Percentiles rank a stretch among this genome's conserved stretches.
phyloP scores from a whole-genome alignment of 164 flowering plant genomes.

The Saururus chinensis region DNA sequence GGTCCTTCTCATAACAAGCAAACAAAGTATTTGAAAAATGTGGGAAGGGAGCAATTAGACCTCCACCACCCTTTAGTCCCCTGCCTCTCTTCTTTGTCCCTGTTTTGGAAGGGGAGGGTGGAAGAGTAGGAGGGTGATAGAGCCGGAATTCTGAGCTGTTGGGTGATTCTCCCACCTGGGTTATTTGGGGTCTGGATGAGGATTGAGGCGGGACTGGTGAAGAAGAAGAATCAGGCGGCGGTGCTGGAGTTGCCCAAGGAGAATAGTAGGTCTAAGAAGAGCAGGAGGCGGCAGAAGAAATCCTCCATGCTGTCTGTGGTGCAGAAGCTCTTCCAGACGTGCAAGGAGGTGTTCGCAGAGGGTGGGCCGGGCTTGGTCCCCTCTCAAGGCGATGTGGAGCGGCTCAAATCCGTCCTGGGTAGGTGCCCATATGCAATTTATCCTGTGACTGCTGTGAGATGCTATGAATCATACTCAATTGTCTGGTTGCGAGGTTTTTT shows the following conservation, averaged over 20 bases:
- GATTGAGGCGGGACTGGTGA: conserved; percentile 10
- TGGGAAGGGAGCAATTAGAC: neutral
- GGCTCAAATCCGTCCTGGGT: conserved; percentile 38
- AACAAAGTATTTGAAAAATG: neutral
- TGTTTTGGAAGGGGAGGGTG: neutral
- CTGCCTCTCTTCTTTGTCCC: neutral
- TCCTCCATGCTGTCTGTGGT: conserved; percentile 16
- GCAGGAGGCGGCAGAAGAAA: conserved; percentile 24
- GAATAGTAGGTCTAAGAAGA: conserved; percentile 27
- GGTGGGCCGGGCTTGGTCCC: conserved; percentile 42
- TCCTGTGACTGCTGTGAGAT: neutral
- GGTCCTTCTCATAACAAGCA: too few relatives aligned
- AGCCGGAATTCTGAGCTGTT: neutral
- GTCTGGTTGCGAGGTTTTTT: neutral
- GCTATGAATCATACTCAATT: neutral
- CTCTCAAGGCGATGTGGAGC: conserved; percentile 25
- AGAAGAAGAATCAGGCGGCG: conserved; percentile 2
- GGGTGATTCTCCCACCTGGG: neutral
- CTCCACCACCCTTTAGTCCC: neutral
- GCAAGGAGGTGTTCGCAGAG: conserved; percentile 46
- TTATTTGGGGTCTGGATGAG: conserved; percentile 11
- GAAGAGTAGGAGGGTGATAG: neutral
- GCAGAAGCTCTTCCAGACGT: conserved; percentile 42
- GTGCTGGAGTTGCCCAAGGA: conserved; percentile 4
- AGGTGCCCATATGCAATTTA: neutral